These are phyloP conservation scores for Elongisporangium prolatum DNA, from an alignment of 352 stramenopile species.

Conservation along the genomic window DNA sequence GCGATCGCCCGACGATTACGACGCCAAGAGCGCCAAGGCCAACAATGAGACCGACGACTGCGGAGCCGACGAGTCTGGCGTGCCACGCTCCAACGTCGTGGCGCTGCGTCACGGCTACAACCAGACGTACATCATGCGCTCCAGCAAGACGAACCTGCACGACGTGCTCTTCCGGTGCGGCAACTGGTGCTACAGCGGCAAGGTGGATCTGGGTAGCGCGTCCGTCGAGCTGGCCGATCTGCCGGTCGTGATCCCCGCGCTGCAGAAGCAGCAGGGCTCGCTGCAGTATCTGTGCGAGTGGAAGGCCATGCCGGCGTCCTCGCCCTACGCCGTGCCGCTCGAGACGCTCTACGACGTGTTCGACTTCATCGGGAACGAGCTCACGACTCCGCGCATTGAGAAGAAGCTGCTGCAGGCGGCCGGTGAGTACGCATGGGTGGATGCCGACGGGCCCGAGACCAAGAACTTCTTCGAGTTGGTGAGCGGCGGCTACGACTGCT, in stretches of 20 bases:
- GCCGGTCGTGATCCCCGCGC: conserved; percentile 84
- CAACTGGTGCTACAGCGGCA: conserved; percentile 94
- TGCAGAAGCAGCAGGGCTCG: conserved; percentile 92
- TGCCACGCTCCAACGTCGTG: conserved; percentile 57
- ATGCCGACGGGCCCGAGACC: conserved; percentile 54
- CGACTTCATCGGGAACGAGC: conserved; percentile 79
- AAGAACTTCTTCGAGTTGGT: conserved; percentile 95
- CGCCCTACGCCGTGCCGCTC: conserved; percentile 63
- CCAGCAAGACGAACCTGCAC: conserved; percentile 61
- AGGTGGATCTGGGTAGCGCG: conserved; percentile 81
- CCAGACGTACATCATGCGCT: conserved; percentile 89
- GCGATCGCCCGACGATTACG: conserved; percentile 11
- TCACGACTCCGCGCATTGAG: conserved; percentile 76
- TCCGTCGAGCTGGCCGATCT: conserved; percentile 86
- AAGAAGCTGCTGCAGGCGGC: conserved; percentile 85
- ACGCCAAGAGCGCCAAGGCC: conserved; percentile 12
- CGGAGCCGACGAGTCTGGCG: conserved; percentile 37
- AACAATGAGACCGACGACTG: conserved; percentile 21
- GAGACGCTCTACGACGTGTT: conserved; percentile 81
- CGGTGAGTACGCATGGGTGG: conserved; percentile 88
- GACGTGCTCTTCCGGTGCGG: conserved; percentile 93
- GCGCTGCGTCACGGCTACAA: conserved; percentile 88
- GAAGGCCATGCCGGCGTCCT: conserved; percentile 66
- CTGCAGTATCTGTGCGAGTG: conserved; percentile 91
- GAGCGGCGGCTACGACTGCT: conserved; percentile 81